Evolutionary conservation across 2,329 filamentous ascomycete genomes (phyloP), one percentile per base, ranked within the genome.

Genomic region (Monascus ruber): DNA sequence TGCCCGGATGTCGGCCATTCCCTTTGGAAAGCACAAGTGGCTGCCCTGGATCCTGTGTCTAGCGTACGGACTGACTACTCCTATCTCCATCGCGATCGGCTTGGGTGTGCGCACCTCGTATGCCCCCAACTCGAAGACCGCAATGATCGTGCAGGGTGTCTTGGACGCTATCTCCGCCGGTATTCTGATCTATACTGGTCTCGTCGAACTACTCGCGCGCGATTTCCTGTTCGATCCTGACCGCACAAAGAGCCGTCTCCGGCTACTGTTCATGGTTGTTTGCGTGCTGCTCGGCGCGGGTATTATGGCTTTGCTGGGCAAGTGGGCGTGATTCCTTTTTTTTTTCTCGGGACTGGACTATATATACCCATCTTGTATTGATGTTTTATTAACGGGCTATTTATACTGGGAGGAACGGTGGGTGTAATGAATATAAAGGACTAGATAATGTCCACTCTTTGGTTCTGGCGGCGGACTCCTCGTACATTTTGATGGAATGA

Each of bases 1-100:
- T 9, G 73, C 76, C 0, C 66, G 76, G 36, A 70, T 80, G 55
- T 73, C 72, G 4, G 67, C 70, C 24, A 76, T 79, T 17, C 72
- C 68, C 0, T 75, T 73, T 49, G 28, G 28, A 29, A 65, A 64
- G 5, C 54, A 50, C 10, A 55, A 48, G 28, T 71, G 64, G 64
- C 47, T 74, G 35, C 71, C 72, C 1, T 76, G 70, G 68, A 36
- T 60, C 0, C 54, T 75, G 1, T 72, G 70, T 43, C 26, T 58
- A 0, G 64, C 60, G 0, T 76, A 74, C 44, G 70, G 70, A 0
- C 45, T 75, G 6, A 71, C 72, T 0, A 76, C 72, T 0, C 72
- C 72, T 0, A 62, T 75, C 37, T 57, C 70, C 3, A 71, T 73
- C 27, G 56, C 56, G 1, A 54, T 60, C 35, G 72, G 72, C 0